Evolutionary conservation across 2,329 filamentous ascomycete genomes (phyloP).

Genomic region (Diaporthe caulivora): DNA sequence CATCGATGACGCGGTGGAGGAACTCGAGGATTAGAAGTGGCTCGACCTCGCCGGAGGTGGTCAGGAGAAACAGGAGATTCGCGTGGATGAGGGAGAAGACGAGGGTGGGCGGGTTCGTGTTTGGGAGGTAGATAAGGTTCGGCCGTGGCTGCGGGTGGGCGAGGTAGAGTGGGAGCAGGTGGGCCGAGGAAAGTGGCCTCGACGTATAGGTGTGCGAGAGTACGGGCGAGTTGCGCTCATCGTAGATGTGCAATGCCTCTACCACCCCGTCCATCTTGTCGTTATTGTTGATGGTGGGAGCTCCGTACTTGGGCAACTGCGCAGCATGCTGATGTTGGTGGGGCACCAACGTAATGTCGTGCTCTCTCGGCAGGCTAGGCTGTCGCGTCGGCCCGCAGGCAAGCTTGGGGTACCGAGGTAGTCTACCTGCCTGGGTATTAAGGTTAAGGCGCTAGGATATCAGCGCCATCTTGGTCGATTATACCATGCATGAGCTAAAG

Average conservation of each 20-base stretch:
- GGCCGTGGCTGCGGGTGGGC: conserved; percentile 84
- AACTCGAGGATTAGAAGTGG: conserved; percentile 94
- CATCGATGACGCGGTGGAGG: conserved; percentile 91
- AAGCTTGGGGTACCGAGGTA: background rate
- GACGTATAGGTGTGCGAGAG: conserved; percentile 91
- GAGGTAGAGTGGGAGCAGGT: conserved; percentile 88
- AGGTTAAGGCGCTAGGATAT: too few species aligned
- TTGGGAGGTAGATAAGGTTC: conserved; percentile 86
- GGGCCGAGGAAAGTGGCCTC: conserved; percentile 80
- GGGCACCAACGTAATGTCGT: conserved; percentile 10
- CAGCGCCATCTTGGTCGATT: too few species aligned
- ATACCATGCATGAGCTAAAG: too few species aligned
- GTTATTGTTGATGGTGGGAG: background rate
- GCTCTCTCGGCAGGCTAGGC: conserved; percentile 31
- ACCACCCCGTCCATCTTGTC: conserved; percentile 82
- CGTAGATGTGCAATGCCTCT: conserved; percentile 96
- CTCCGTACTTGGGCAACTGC: background rate
- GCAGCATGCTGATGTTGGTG: conserved; percentile 8
- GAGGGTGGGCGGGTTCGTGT: conserved; percentile 85
- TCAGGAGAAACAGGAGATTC: conserved; percentile 86
- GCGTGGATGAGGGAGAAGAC: conserved; percentile 91
- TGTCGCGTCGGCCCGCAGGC: background rate
- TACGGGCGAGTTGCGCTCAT: conserved; percentile 90
- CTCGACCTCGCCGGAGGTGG: conserved; percentile 87
- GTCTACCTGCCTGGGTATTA: background rate